These are phyloP conservation scores for Metschnikowia picachoensis DNA, from an alignment of 805 yeast genomes.

Conservation along the genomic window DNA sequence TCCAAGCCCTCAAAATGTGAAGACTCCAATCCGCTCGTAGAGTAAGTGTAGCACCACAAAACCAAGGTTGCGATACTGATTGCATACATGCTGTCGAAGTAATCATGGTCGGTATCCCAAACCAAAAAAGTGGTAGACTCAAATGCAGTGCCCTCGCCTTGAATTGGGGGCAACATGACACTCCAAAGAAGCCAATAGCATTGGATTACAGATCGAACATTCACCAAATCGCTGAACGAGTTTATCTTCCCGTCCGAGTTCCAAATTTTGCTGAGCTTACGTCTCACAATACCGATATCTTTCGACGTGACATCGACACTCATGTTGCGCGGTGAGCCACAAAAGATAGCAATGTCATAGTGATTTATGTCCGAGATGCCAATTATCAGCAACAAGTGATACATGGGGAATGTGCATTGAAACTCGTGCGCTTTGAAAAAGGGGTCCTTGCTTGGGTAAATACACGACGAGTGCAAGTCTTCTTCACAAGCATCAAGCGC, in stretches of 20 bases:
- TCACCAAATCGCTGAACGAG: constrained; percentile 26
- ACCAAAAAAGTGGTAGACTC: constrained; percentile 15
- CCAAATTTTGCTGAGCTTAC: constrained; percentile 35
- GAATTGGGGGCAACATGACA: constrained; percentile 28
- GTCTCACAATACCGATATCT: constrained; percentile 32
- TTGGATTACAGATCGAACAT: constrained; percentile 35
- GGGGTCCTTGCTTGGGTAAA: constrained; percentile 3
- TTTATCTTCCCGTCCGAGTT: constrained; percentile 1
- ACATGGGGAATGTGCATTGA: constrained; percentile 62
- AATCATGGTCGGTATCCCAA: constrained; percentile 35
- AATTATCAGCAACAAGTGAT: constrained; percentile 69
- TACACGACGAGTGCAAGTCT: constrained; percentile 27
- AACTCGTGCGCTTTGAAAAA: constrained; percentile 6
- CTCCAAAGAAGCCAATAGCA: constrained; percentile 41
- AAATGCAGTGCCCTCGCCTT: constrained; percentile 15
- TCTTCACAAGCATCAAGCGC: constrained; percentile 70
- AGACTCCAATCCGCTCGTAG: constrained; percentile 33
- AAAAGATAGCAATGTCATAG: constrained; percentile 71
- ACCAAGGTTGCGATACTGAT: constrained; percentile 36
- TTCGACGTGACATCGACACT: constrained; percentile 37
- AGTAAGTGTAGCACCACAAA: constrained; percentile 38
- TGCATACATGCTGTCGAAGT: constrained; percentile 35
- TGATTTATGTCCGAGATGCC: constrained; percentile 61
- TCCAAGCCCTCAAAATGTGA: constrained; percentile 18
- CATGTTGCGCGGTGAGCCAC: constrained; percentile 75